Conservation (phyloP, 2,329 filamentous ascomycete genomes). For the Colletotrichum chlorophyti region DNA sequence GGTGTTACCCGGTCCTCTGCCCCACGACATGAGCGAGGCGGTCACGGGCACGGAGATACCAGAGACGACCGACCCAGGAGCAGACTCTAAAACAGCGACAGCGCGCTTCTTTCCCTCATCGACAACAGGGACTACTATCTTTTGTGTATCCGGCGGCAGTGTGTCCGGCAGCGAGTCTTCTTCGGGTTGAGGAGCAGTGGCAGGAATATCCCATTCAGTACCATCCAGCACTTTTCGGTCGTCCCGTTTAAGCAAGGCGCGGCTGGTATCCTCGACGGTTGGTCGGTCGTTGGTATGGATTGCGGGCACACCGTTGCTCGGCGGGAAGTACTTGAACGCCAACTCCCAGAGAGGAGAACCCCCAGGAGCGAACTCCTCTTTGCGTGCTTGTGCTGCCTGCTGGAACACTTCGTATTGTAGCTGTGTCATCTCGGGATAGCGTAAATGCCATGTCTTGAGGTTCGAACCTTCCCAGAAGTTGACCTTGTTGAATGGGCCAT, state of each 20-base stretch:
- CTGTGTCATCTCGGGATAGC: slow-evolving; percentile 70
- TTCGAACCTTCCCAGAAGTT: slow-evolving; percentile 66
- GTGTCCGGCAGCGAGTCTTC: slow-evolving; percentile 44
- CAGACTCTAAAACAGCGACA: slow-evolving; percentile 72
- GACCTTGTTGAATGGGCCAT: slow-evolving; percentile 61
- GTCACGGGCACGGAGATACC: slow-evolving; percentile 71
- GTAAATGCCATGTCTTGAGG: slow-evolving; percentile 62
- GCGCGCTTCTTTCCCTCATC: slow-evolving; percentile 45
- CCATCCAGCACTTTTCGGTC: slow-evolving; percentile 34
- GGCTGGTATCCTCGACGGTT: slow-evolving; percentile 20
- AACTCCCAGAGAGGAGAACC: slow-evolving; percentile 60
- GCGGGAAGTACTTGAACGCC: slow-evolving; percentile 65
- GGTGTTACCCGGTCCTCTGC: slow-evolving; percentile 74
- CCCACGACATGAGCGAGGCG: slow-evolving; percentile 77
- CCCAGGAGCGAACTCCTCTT: slow-evolving; percentile 61
- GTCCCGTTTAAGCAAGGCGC: slow-evolving; percentile 33
- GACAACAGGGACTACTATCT: slow-evolving; percentile 42
- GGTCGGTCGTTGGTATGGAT: slow-evolving; percentile 19
- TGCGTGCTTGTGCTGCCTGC: slow-evolving; percentile 54
- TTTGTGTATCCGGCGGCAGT: slow-evolving; percentile 41
- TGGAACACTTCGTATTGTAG: slow-evolving; percentile 63
- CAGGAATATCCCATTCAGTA: slow-evolving; percentile 34
- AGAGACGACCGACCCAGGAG: slow-evolving; percentile 68
- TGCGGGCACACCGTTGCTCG: slow-evolving; percentile 35
- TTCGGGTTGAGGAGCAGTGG: slow-evolving; percentile 32